A percentile compares a stretch with the other conserved stretches of the same genome.
Conservation (phyloP, 108 stramenopile species). For the Pseudonitzschia pungens region DNA sequence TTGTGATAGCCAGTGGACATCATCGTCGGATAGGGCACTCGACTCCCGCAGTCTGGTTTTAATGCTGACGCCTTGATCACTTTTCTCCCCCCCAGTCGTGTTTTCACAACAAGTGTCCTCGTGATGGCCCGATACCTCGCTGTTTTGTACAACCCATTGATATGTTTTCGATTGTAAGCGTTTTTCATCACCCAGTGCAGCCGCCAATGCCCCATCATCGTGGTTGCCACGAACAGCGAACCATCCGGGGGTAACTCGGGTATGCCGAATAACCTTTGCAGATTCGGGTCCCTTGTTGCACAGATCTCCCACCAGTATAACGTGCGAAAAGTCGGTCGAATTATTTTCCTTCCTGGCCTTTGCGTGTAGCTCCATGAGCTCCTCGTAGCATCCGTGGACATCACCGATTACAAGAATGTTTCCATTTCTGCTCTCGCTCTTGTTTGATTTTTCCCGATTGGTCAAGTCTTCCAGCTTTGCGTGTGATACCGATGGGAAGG, state of each 20-base stretch:
- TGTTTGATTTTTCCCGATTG: background rate
- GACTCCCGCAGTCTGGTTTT: background rate
- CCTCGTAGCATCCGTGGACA: constrained; percentile 83
- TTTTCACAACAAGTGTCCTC: background rate
- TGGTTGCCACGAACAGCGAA: constrained; percentile 87
- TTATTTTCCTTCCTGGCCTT: constrained; percentile 54
- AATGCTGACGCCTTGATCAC: background rate
- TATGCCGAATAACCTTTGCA: constrained; percentile 63
- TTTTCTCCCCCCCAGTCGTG: background rate
- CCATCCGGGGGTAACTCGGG: constrained; percentile 51
- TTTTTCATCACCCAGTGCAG: constrained; percentile 58
- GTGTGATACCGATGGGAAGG: constrained; percentile 33
- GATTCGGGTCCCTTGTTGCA: constrained; percentile 90
- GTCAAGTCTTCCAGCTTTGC: constrained; percentile 17
- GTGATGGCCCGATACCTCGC: too few species aligned
- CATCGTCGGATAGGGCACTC: constrained; percentile 50
- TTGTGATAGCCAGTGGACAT: constrained; percentile 69
- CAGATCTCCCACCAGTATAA: constrained; percentile 89
- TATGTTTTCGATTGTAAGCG: constrained; percentile 44
- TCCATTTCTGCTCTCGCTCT: background rate
- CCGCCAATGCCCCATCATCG: constrained; percentile 77
- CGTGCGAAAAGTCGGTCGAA: constrained; percentile 41
- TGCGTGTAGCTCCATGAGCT: constrained; percentile 58
- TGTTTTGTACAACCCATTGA: constrained; percentile 47
- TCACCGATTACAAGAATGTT: constrained; percentile 80